These are phyloP conservation scores for Trifolium dubium DNA, from an alignment of 306 rosid species.

Conservation along the genomic window DNA sequence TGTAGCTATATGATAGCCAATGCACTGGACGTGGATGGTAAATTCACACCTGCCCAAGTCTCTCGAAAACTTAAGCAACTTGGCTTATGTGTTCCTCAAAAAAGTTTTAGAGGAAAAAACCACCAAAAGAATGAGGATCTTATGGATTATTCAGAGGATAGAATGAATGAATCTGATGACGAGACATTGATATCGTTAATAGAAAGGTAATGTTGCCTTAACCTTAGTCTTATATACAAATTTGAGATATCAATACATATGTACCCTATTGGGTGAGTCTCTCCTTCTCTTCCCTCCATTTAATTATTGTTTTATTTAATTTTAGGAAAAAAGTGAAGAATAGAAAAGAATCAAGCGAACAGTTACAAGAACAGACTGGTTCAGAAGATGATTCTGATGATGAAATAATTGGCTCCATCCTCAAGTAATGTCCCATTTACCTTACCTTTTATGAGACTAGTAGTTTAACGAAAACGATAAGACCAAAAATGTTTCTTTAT, in stretches of 20 bases:
- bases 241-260: slow-evolving; percentile 4
- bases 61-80: slow-evolving; percentile 88
- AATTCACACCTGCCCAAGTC: slow-evolving; percentile 76
- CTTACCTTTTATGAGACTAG: not conserved
- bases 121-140: slow-evolving; percentile 48
- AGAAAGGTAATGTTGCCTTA: slow-evolving; percentile 55
- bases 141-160: slow-evolving; percentile 42
- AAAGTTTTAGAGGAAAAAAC: slow-evolving; percentile 48
- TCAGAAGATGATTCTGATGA: slow-evolving; percentile 55
- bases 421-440: slow-evolving; percentile 50
- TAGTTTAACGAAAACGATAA: slow-evolving; percentile 19
- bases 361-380: slow-evolving; percentile 36
- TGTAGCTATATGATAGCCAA: slow-evolving; percentile 90
- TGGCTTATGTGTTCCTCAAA: slow-evolving; percentile 66
- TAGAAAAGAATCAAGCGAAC: slow-evolving; percentile 33
- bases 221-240: slow-evolving; percentile 7
- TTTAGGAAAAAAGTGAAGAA: slow-evolving; percentile 52
- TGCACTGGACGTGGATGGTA: slow-evolving; percentile 65
- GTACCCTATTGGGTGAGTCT: slow-evolving; percentile 12
- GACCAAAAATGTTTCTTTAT: not conserved
- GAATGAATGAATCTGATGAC: slow-evolving; percentile 62
- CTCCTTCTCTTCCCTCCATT: slow-evolving; percentile 14
- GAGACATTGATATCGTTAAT: slow-evolving; percentile 68
- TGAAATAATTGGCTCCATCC: slow-evolving; percentile 58
- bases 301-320: slow-evolving; percentile 32